phyloP scores from a whole-genome alignment of 1,284 basidiomycete genomes.

The Boletus smithii region DNA sequence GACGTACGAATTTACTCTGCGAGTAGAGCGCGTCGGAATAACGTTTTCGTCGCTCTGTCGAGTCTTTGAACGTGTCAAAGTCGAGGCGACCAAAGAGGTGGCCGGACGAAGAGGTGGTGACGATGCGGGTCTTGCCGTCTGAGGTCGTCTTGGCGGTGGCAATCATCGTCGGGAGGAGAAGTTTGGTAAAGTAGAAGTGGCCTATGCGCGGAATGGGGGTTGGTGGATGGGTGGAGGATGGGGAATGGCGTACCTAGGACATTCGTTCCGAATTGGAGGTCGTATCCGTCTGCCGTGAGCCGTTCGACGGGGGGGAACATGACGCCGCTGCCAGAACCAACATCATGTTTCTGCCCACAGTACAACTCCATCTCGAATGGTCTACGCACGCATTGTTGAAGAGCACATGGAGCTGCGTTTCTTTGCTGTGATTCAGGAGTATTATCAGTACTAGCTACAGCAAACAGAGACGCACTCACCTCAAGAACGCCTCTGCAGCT shows the following conservation, averaged over 20 bases:
- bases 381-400: slow-evolving; percentile 30
- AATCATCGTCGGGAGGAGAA: slow-evolving; percentile 45
- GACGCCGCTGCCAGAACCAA: slow-evolving; percentile 51
- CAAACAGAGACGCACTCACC: slow-evolving; percentile 21
- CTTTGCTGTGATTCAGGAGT: slow-evolving; percentile 34
- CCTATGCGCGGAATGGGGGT: slow-evolving; percentile 18
- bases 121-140: slow-evolving; percentile 40
- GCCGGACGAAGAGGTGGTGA: slow-evolving; percentile 41
- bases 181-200: slow-evolving; percentile 49
- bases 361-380: background rate
- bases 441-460: no score
- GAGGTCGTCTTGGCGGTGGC: slow-evolving; percentile 30
- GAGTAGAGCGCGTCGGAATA: slow-evolving; percentile 35
- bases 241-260: slow-evolving; percentile 35
- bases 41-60: slow-evolving; percentile 33
- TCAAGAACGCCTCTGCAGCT: slow-evolving; percentile 46
- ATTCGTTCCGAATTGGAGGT: slow-evolving; percentile 59
- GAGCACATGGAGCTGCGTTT: slow-evolving; percentile 25
- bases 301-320: slow-evolving; percentile 44
- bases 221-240: background rate
- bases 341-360: background rate
- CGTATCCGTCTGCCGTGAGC: slow-evolving; percentile 50
- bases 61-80: slow-evolving; percentile 39
- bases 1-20: slow-evolving; percentile 45
- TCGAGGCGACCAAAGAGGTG: slow-evolving; percentile 31